phyloP scores from a whole-genome alignment of 2,329 filamentous ascomycete species.

The Reticulascus tulasneorum region DNA sequence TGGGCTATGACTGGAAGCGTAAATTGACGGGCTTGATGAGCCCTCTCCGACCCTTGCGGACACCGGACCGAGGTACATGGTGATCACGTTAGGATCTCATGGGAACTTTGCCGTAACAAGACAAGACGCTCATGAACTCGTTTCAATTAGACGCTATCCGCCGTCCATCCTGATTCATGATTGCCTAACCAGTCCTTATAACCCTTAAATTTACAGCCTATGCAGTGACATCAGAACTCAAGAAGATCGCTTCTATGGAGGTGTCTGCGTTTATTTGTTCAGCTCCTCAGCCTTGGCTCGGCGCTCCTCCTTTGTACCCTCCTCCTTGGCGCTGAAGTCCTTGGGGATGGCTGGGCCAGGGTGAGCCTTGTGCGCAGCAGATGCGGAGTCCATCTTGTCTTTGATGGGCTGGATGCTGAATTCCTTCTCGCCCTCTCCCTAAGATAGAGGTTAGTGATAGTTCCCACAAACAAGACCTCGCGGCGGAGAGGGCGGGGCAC shows the following conservation, averaged over 20 bases:
- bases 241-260: neutral
- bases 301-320: constrained; percentile 67
- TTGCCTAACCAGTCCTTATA: neutral
- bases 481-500: too few relatives aligned
- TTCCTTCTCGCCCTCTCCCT: too few relatives aligned
- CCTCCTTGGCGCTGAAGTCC: constrained; percentile 48
- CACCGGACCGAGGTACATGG: too few relatives aligned
- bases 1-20: too few relatives aligned
- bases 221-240: too few relatives aligned
- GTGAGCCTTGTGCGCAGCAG: constrained; percentile 49
- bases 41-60: too few relatives aligned
- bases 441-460: too few relatives aligned
- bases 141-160: constrained; percentile 6
- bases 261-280: constrained; percentile 47
- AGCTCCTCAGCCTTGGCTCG: constrained; percentile 60
- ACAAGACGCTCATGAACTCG: constrained; percentile 6
- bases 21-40: too few relatives aligned
- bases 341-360: constrained; percentile 56
- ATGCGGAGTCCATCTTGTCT: constrained; percentile 39
- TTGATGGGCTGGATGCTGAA: constrained; percentile 43
- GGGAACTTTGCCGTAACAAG: too few relatives aligned
- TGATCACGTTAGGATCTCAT: too few relatives aligned
- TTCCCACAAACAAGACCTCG: too few relatives aligned
- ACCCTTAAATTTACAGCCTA: too few relatives aligned
- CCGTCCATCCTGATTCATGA: constrained; percentile 1